phyloP scores from a whole-genome alignment of 441 rosid genomes.

The Syzygium malaccense region DNA sequence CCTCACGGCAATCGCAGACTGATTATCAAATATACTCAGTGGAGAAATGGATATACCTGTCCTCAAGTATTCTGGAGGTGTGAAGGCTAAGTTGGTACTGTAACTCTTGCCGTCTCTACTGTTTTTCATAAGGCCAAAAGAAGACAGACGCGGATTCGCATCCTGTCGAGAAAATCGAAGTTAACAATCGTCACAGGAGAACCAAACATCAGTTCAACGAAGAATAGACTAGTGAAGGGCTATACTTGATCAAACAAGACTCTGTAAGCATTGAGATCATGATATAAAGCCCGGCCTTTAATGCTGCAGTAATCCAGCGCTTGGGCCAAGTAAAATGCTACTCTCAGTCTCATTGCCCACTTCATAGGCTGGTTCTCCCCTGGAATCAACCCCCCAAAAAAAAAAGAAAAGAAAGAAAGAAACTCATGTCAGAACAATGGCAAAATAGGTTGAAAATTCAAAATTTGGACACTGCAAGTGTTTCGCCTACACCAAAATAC shows the following conservation, averaged over 20 bases:
- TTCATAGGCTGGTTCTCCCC: slow-evolving; percentile 20
- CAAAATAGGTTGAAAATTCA: background rate
- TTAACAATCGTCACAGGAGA: background rate
- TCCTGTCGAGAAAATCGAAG: slow-evolving; percentile 2
- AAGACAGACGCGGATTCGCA: slow-evolving; percentile 8
- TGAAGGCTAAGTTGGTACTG: slow-evolving; percentile 17
- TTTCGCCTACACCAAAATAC: background rate
- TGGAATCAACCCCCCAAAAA: background rate
- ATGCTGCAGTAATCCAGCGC: slow-evolving; percentile 14
- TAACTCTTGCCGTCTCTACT: slow-evolving; percentile 19
- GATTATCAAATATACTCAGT: background rate
- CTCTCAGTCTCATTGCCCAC: slow-evolving; percentile 16
- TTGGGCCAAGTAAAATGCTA: slow-evolving; percentile 13
- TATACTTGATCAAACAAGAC: slow-evolving; percentile 62
- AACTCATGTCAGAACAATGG: background rate
- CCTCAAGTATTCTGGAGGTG: slow-evolving; percentile 16
- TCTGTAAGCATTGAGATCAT: slow-evolving; percentile 74
- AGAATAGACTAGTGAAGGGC: background rate
- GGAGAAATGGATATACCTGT: background rate
- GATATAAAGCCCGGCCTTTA: slow-evolving; percentile 60
- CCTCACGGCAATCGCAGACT: background rate
- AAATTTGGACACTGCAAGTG: background rate
- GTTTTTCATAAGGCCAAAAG: slow-evolving; percentile 16
- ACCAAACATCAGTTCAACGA: background rate
- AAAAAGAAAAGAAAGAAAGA: background rate